Evolutionary conservation across 2,329 filamentous ascomycete genomes (phyloP).

Genomic region (Colletotrichum lindemuthianum): DNA sequence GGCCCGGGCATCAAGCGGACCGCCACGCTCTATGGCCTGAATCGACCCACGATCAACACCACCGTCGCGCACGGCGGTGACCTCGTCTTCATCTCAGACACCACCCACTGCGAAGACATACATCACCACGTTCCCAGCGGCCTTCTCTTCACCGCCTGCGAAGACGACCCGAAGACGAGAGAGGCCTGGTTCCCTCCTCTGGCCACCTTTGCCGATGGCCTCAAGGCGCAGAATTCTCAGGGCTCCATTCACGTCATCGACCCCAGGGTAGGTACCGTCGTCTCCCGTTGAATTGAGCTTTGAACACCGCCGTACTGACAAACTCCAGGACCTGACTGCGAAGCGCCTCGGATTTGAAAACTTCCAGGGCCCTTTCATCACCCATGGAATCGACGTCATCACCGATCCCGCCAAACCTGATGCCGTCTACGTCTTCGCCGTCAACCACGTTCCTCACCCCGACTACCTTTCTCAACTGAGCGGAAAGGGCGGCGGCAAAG

Average conservation of each 20-base stretch:
- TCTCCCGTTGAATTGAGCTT: slow-evolving; percentile 32
- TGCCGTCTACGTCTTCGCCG: slow-evolving; percentile 67
- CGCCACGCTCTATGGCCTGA: slow-evolving; percentile 40
- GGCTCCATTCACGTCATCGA: slow-evolving; percentile 65
- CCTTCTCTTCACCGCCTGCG: slow-evolving; percentile 66
- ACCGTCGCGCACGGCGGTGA: slow-evolving; percentile 40
- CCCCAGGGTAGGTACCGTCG: slow-evolving; percentile 51
- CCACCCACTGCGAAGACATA: slow-evolving; percentile 68
- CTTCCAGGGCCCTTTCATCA: slow-evolving; percentile 64
- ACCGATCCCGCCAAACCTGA: slow-evolving; percentile 53
- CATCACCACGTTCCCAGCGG: slow-evolving; percentile 62
- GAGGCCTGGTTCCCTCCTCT: slow-evolving; percentile 64
- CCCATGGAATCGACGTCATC: slow-evolving; percentile 71
- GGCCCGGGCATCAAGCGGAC: slow-evolving; percentile 7
- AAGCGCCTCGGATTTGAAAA: slow-evolving; percentile 57
- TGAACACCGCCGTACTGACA: not conserved
- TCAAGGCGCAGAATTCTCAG: slow-evolving; percentile 45
- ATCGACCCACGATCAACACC: slow-evolving; percentile 40
- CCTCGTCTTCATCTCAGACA: slow-evolving; percentile 59
- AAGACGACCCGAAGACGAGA: slow-evolving; percentile 52
- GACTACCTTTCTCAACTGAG: slow-evolving; percentile 43
- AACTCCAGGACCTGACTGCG: slow-evolving; percentile 41
- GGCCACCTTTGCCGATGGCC: slow-evolving; percentile 51
- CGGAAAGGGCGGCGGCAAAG: slow-evolving; percentile 44
- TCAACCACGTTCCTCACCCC: slow-evolving; percentile 67